A percentile compares a stretch with the other conserved stretches of the same genome.
These are phyloP conservation scores for Tetrahymena borealis DNA, from an alignment of 73 alveolate genomes.

Conservation along the genomic window DNA sequence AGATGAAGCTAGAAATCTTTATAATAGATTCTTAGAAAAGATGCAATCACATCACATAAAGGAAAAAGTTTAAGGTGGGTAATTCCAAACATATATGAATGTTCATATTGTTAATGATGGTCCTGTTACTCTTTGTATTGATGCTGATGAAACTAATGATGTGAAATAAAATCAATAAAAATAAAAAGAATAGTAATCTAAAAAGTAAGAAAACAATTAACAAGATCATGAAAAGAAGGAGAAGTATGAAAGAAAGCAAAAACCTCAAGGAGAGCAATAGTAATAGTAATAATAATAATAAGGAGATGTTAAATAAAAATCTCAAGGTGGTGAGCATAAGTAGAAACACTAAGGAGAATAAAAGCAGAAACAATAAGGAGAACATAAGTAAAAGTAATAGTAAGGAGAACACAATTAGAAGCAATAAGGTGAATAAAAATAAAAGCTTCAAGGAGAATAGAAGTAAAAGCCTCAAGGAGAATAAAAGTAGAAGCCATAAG, in stretches of 20 bases:
- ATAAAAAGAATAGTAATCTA: not conserved
- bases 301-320: not conserved
- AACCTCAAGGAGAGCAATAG: not conserved
- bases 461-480: not conserved
- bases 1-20: slow-evolving; percentile 77
- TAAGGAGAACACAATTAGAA: not conserved
- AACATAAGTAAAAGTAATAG: not conserved
- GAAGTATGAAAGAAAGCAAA: not conserved
- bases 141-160: slow-evolving; percentile 11
- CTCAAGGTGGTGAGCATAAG: not conserved
- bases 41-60: slow-evolving; percentile 60
- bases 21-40: slow-evolving; percentile 61
- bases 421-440: not conserved
- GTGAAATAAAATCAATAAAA: not conserved
- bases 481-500: not conserved
- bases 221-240: not conserved
- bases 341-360: not conserved
- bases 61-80: slow-evolving; percentile 81
- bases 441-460: not conserved
- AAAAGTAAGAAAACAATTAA: not conserved
- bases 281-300: not conserved
- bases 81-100: slow-evolving; percentile 86
- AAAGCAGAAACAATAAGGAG: not conserved
- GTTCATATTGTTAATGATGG: slow-evolving; percentile 88
- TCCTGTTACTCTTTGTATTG: slow-evolving; percentile 88